Evolutionary conservation across 306 rosid species (phyloP), one percentile per base, ranked within the genome.

Genomic region (Rosa chinensis): DNA sequence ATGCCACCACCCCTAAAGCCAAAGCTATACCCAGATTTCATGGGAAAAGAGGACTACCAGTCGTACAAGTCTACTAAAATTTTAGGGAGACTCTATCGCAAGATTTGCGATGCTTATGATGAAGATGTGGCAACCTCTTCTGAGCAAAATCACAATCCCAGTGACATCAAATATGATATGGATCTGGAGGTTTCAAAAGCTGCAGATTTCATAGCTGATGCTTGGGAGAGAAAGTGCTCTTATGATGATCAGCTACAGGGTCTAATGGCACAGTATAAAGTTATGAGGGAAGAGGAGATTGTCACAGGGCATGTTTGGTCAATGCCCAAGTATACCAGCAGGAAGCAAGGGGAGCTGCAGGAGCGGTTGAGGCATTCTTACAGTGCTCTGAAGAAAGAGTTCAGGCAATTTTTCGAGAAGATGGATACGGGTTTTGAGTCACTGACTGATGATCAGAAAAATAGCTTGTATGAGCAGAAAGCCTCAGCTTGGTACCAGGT

Each of bases 231-330:
- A 37, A 95, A 90, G 85, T 82, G 94, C 86, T 86, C 89, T 10
- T 92, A 92, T 82, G 94, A 95, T 66, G 87, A 84, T 62, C 97
- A 91, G 82, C 69, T 90, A 82, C 81, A 77, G 45, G 97, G 89
- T 61, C 81, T 92, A n/a, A 87, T 95, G 47, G 85, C 86, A 21
- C 97, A 92, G 20, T 95, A 91, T 48, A 91, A 93, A 79, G 94
- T 95, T 25, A 86, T 80, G 80, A 83, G 96, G 78, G 99, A 92
- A 82, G 97, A 92, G 83, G 98, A 91, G 84, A 78, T 95, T 49
- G 97, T 92, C 43, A 91, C 97, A 10, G 97, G 96, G 69, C 96
- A 92, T 78, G 82, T 93, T 74, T 92, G 99, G 99, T 95, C 98
- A 70, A 95, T 95, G 96, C 98, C 98, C 25, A 91, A 89, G 82